phyloP scores from a whole-genome alignment of 2,329 filamentous ascomycete species.

The Penicillium fuscoglaucum region DNA sequence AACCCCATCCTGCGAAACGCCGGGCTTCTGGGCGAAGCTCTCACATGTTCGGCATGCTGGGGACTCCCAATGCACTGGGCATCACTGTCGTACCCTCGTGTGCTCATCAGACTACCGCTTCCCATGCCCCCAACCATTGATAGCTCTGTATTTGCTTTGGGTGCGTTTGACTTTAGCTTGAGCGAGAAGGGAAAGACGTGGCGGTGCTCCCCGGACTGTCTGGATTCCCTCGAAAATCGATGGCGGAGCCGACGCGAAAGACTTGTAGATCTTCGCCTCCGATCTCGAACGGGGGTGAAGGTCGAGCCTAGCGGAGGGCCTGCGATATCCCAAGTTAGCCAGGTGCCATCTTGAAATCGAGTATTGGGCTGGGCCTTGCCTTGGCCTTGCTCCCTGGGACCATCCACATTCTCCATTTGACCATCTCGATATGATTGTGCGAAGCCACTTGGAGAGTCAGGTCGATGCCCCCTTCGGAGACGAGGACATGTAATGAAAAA shows the following conservation, averaged over 20 bases:
- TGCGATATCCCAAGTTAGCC: not conserved
- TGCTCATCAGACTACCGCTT: constrained; percentile 41
- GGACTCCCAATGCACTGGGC: constrained; percentile 42
- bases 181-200: constrained; percentile 22
- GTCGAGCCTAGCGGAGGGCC: constrained; percentile 3
- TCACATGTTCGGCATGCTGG: constrained; percentile 18
- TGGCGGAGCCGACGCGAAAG: constrained; percentile 35
- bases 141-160: constrained; percentile 7
- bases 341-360: not conserved
- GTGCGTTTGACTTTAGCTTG: constrained; percentile 17
- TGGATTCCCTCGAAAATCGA: constrained; percentile 36
- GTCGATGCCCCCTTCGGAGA: constrained; percentile 22
- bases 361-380: constrained; percentile 12
- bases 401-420: not conserved
- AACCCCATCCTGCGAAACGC: constrained; percentile 15
- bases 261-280: constrained; percentile 19
- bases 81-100: constrained; percentile 45
- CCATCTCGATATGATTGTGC: constrained; percentile 14
- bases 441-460: constrained; percentile 17
- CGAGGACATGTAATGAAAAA: constrained; percentile 29
- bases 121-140: constrained; percentile 26
- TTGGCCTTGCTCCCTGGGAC: constrained; percentile 8
- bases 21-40: constrained; percentile 10
- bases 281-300: constrained; percentile 9
- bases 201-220: constrained; percentile 18